phyloP scores from a whole-genome alignment of 352 stramenopile species.

The Phytophthora megakarya region DNA sequence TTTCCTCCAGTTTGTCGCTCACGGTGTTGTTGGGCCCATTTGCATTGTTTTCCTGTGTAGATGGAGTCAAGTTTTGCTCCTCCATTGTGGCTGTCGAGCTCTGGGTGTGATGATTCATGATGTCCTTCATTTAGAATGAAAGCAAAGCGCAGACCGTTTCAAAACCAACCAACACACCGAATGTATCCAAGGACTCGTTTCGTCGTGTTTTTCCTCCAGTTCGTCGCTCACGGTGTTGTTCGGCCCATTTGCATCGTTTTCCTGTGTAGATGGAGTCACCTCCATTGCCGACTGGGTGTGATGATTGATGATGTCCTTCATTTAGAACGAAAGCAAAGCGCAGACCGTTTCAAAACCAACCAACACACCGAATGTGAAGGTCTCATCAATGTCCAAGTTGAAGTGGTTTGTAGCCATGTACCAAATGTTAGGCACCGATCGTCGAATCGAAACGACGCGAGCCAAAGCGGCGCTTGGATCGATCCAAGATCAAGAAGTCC shows the following conservation, averaged over 20 bases:
- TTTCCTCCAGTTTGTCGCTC: not conserved
- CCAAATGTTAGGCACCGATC: conserved; percentile 9
- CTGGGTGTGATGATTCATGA: conserved; percentile 11
- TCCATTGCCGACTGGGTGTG: conserved; percentile 3
- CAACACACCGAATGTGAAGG: conserved; percentile 1
- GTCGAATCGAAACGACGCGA: conserved; percentile 32
- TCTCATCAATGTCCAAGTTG: conserved; percentile 15
- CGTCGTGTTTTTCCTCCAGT: not conserved
- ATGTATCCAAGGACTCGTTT: not conserved
- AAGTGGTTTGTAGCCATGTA: conserved; percentile 25
- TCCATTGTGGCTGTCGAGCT: not conserved
- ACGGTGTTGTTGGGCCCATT: not conserved
- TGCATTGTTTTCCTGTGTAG: not conserved
- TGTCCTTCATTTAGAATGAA: conserved; percentile 1
- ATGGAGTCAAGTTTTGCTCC: not conserved
- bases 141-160: conserved; percentile 21
- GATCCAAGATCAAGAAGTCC: not conserved
- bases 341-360: conserved; percentile 33
- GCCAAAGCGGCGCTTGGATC: conserved; percentile 14
- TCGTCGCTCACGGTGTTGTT: not conserved
- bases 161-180: conserved; percentile 31
- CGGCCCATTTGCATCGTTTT: not conserved
- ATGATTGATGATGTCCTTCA: conserved; percentile 13
- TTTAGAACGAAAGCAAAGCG: conserved; percentile 2
- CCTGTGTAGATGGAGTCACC: not conserved